These are phyloP conservation scores for Oryza brachyantha DNA, from an alignment of 176 grass and related monocot genomes.

Conservation along the genomic window DNA sequence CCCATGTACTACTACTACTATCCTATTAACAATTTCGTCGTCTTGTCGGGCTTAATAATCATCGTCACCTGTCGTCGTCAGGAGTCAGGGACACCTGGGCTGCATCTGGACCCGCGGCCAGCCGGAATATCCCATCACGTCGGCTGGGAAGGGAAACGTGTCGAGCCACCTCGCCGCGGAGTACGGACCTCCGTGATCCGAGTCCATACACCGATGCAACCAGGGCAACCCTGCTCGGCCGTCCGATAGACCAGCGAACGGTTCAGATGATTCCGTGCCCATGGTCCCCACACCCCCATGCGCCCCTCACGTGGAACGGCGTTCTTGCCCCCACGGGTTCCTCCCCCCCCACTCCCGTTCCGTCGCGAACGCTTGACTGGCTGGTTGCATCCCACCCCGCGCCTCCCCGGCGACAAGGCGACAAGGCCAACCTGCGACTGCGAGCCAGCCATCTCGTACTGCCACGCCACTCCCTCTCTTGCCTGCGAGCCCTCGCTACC, in stretches of 20 bases:
- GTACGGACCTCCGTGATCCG: not conserved
- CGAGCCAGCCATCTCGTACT: constrained; percentile 6
- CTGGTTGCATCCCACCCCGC: not conserved
- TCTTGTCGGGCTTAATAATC: not conserved
- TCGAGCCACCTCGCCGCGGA: too few species aligned
- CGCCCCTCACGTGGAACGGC: not conserved
- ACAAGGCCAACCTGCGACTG: not conserved
- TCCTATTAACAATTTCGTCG: not conserved
- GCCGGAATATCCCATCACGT: too few species aligned
- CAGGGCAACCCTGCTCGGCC: not conserved
- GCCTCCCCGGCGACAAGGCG: constrained; percentile 6
- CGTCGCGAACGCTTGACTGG: not conserved
- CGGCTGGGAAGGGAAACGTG: too few species aligned
- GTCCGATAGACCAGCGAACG: not conserved
- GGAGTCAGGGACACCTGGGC: not conserved
- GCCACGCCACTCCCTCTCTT: not conserved
- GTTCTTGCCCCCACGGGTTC: not conserved
- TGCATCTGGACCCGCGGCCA: not conserved
- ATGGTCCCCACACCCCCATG: not conserved
- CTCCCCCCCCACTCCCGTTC: not conserved
- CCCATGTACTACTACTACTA: too few species aligned
- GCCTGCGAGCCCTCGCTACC: not conserved
- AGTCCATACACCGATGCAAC: not conserved
- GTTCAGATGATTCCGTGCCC: not conserved
- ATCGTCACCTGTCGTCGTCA: not conserved